phyloP scores from a whole-genome alignment of 2,329 filamentous ascomycete genomes.

The Fusarium sp. region DNA sequence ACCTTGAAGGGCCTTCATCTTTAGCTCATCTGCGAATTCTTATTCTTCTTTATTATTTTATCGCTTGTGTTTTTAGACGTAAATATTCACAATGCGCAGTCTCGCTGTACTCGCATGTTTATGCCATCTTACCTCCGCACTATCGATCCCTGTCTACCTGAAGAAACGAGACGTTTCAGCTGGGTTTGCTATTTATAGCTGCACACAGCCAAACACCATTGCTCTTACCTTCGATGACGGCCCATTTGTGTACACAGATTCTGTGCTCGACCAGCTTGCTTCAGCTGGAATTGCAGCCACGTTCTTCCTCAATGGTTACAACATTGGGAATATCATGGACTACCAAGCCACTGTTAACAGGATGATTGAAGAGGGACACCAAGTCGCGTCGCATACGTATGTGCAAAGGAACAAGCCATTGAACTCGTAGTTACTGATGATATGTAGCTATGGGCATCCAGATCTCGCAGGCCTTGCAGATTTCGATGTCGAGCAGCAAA shows the following conservation, averaged over 20 bases:
- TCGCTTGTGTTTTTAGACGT: accelerated
- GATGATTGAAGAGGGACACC: conserved; percentile 11
- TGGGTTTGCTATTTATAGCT: conserved; percentile 7
- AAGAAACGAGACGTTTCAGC: neutral
- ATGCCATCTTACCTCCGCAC: neutral
- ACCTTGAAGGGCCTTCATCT: accelerated
- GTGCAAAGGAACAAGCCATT: accelerated
- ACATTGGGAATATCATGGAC: conserved; percentile 10
- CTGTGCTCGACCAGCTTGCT: conserved; percentile 19
- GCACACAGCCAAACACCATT: neutral
- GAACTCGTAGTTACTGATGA: accelerated
- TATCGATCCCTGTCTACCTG: neutral
- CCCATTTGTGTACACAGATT: conserved; percentile 3
- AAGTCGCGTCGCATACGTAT: conserved; percentile 17
- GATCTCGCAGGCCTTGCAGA: conserved; percentile 1
- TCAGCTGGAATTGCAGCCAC: conserved; percentile 1
- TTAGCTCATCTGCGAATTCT: accelerated
- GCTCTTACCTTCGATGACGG: conserved; percentile 24
- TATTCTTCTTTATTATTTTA: too few relatives aligned
- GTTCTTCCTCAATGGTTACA: conserved; percentile 11
- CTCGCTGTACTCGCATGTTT: neutral
- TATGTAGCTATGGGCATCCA: neutral
- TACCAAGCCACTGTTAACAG: conserved; percentile 4
- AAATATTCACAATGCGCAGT: neutral
- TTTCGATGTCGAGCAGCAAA: conserved; percentile 13